Percentiles rank a stretch among this genome's conserved stretches.
These are phyloP conservation scores for Psilocybe cyanescens DNA, from an alignment of 768 basidiomycete genomes.

Conservation along the genomic window DNA sequence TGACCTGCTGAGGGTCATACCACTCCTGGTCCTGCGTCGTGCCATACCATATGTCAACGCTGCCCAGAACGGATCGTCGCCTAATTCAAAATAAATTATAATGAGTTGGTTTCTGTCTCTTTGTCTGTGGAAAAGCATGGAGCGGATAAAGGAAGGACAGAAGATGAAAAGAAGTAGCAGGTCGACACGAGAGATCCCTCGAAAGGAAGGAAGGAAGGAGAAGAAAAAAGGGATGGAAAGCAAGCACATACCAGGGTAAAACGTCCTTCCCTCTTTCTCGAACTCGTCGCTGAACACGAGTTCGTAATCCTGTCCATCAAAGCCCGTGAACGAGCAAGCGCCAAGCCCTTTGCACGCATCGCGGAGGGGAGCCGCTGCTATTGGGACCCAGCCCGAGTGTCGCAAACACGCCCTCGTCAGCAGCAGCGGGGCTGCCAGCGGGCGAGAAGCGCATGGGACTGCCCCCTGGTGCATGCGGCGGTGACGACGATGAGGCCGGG, in stretches of 20 bases:
- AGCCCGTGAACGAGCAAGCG: conserved; percentile 67
- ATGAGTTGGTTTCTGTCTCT: background rate
- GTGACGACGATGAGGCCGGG: background rate
- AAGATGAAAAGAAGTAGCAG: too few species aligned
- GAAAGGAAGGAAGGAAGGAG: background rate
- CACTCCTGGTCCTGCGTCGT: conserved; percentile 73
- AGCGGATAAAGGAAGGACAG: too few species aligned
- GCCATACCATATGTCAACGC: conserved; percentile 75
- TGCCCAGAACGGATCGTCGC: conserved; percentile 75
- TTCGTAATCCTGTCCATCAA: conserved; percentile 70
- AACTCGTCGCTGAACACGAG: conserved; percentile 84
- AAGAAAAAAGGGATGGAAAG: conserved; percentile 4
- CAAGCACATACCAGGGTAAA: conserved; percentile 46
- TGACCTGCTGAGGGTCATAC: conserved; percentile 72
- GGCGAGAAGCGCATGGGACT: background rate
- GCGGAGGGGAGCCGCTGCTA: conserved; percentile 13
- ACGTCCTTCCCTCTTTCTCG: conserved; percentile 63
- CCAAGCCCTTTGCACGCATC: conserved; percentile 6
- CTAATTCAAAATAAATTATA: conserved; percentile 24
- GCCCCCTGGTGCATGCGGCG: too few species aligned
- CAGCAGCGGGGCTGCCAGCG: background rate
- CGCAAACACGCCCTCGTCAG: conserved; percentile 13
- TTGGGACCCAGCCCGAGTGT: conserved; percentile 15
- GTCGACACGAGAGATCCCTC: too few species aligned
- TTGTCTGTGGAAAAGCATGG: background rate